These are phyloP conservation scores for Globisporangium nodosum DNA, from an alignment of 352 stramenopile genomes.

Conservation along the genomic window DNA sequence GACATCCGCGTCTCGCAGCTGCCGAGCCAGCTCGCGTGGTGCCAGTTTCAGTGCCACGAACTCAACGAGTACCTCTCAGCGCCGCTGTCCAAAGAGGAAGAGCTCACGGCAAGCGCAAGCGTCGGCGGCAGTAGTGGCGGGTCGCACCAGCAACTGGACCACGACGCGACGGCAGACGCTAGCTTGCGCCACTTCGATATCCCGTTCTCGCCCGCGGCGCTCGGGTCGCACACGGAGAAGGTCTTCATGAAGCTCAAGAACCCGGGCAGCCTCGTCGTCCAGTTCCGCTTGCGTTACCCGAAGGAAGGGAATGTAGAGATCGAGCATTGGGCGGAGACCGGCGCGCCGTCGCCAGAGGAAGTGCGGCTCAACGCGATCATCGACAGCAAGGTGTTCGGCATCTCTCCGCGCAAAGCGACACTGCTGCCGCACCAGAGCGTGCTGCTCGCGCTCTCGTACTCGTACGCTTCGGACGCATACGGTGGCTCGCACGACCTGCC, in stretches of 20 bases:
- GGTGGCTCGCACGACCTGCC: slow-evolving; percentile 81
- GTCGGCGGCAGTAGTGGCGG: slow-evolving; percentile 4
- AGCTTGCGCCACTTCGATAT: slow-evolving; percentile 49
- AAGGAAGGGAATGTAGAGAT: slow-evolving; percentile 92
- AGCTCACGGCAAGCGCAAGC: slow-evolving; percentile 21
- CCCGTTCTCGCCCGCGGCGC: slow-evolving; percentile 71
- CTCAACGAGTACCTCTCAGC: slow-evolving; percentile 68
- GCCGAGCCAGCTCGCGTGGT: slow-evolving; percentile 51
- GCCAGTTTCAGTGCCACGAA: slow-evolving; percentile 65
- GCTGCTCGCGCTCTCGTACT: slow-evolving; percentile 59
- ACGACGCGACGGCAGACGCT: slow-evolving; percentile 2
- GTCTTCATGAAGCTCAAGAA: slow-evolving; percentile 86
- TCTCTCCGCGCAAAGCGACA: slow-evolving; percentile 47
- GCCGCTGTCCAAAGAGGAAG: slow-evolving; percentile 36
- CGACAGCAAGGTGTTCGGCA: slow-evolving; percentile 67
- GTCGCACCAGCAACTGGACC: slow-evolving; percentile 3
- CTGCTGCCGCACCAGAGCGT: slow-evolving; percentile 59
- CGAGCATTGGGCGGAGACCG: slow-evolving; percentile 90
- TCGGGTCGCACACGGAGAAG: slow-evolving; percentile 42
- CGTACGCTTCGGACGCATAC: slow-evolving; percentile 68
- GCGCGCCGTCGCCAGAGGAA: slow-evolving; percentile 76
- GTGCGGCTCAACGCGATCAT: slow-evolving; percentile 75
- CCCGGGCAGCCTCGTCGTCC: slow-evolving; percentile 73
- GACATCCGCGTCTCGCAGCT: slow-evolving; percentile 65
- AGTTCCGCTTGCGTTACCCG: slow-evolving; percentile 83